Evolutionary conservation across 306 rosid species (phyloP).

Genomic region (Ormosia emarginata): DNA sequence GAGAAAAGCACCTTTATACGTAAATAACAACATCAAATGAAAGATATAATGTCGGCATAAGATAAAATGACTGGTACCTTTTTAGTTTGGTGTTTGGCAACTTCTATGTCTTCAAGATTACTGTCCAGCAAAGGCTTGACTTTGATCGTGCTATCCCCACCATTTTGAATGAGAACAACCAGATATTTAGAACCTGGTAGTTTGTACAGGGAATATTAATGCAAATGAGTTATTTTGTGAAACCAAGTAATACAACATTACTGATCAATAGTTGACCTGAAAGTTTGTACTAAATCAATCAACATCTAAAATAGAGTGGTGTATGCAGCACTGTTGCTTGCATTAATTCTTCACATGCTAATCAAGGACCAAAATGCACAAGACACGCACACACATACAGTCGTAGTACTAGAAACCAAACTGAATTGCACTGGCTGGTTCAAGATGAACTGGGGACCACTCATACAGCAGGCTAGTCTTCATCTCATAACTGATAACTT

Average conservation of each 20-base stretch:
- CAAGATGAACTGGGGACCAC: neutral
- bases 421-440: neutral
- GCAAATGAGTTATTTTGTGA: neutral
- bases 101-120: slow-evolving; percentile 2
- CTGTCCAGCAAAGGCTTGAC: slow-evolving; percentile 21
- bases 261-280: neutral
- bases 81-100: slow-evolving; percentile 12
- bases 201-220: slow-evolving; percentile 6
- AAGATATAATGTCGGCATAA: neutral
- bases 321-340: neutral
- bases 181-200: slow-evolving; percentile 38
- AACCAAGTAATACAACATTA: neutral
- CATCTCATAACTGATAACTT: neutral
- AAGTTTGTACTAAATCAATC: neutral
- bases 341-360: neutral
- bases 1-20: neutral
- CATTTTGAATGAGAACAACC: slow-evolving; percentile 44
- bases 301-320: neutral
- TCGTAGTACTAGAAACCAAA: neutral
- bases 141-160: slow-evolving; percentile 21
- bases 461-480: neutral
- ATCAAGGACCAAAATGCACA: neutral
- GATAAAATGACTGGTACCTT: slow-evolving; percentile 35
- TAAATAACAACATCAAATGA: neutral
- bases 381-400: neutral